phyloP scores from a whole-genome alignment of 208 protist genomes.

The Naegleria fowleri region DNA sequence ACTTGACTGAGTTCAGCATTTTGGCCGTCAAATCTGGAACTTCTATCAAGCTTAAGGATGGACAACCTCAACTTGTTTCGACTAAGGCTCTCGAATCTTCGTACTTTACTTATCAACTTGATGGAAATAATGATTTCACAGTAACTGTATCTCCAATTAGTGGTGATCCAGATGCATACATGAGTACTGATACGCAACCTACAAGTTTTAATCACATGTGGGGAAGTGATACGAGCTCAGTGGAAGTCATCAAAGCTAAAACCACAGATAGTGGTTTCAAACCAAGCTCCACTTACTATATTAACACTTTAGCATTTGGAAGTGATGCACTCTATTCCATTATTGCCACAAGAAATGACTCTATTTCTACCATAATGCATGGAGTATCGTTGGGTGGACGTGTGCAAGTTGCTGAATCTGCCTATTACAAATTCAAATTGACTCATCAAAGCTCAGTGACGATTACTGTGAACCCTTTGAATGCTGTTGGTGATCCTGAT shows the following conservation, averaged over 20 bases:
- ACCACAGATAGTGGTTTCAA: not conserved
- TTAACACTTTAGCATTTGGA: not conserved
- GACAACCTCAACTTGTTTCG: not conserved
- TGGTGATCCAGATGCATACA: slow-evolving; percentile 3
- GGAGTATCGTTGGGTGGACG: not conserved
- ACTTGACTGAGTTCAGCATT: not conserved
- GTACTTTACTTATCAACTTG: not conserved
- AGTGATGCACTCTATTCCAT: not conserved
- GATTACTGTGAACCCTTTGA: not conserved
- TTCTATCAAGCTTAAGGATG: not conserved
- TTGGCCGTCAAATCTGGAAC: not conserved
- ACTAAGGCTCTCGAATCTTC: not conserved
- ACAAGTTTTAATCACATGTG: not conserved
- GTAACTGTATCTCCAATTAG: not conserved
- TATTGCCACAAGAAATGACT: not conserved
- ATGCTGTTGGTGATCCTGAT: not conserved
- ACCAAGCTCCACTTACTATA: not conserved
- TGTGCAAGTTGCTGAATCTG: not conserved
- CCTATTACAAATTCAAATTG: slow-evolving; percentile 2
- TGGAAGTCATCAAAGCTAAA: not conserved
- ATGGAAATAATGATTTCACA: not conserved
- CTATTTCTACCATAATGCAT: not conserved
- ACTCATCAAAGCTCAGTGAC: not conserved
- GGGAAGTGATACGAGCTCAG: not conserved
- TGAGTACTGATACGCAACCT: not conserved